Evolutionary conservation across 2,329 filamentous ascomycete species (phyloP).

Genomic region (Calonectria crousiana): DNA sequence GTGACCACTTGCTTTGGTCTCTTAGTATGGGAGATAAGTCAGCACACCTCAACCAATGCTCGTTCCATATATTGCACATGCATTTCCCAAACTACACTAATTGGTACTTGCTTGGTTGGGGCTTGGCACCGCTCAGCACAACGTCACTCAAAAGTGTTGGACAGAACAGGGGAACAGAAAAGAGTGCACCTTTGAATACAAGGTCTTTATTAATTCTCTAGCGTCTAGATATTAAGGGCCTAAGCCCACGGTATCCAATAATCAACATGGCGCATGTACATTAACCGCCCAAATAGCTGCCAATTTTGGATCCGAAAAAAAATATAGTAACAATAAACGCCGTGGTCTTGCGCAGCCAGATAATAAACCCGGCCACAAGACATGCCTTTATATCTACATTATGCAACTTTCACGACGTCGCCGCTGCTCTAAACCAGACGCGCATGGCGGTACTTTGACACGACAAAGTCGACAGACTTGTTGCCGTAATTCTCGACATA

Average conservation of each 20-base stretch:
- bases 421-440: not conserved
- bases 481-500: conserved; percentile 33
- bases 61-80: no score
- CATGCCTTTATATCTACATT: not conserved
- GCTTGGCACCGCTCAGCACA: not conserved
- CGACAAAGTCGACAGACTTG: conserved; percentile 27
- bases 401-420: not conserved
- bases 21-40: not conserved
- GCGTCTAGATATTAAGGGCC: not conserved
- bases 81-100: not conserved
- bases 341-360: no score
- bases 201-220: not conserved
- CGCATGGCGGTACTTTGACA: conserved; percentile 22
- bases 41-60: not conserved
- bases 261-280: not conserved
- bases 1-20: not conserved
- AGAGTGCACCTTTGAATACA: no score
- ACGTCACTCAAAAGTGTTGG: not conserved
- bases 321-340: not conserved
- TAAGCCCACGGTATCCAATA: not conserved
- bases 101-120: no score
- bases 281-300: not conserved
- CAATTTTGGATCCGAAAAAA: not conserved
- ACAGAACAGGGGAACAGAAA: not conserved
- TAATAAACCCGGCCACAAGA: not conserved